Evolutionary conservation across 2,329 filamentous ascomycete species (phyloP).

Genomic region (Chaetomiaceae sp.): DNA sequence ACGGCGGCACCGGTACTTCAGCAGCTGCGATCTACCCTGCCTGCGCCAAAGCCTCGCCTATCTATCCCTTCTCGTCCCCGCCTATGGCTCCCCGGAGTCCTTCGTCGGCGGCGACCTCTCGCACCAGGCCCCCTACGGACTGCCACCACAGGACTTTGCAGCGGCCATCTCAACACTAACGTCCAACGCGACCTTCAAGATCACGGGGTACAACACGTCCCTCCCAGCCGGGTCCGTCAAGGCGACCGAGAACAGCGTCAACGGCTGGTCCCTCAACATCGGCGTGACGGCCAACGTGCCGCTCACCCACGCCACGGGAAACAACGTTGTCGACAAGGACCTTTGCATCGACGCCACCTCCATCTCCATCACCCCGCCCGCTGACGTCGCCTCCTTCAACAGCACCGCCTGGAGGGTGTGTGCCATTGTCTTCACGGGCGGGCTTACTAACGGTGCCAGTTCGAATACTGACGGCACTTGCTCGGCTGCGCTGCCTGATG

Average conservation of each 20-base stretch:
- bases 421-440: slow-evolving; percentile 15
- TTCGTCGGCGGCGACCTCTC: slow-evolving; percentile 12
- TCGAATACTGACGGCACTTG: slow-evolving; percentile 7
- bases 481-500: slow-evolving; percentile 1
- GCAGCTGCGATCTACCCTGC: neutral
- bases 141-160: slow-evolving; percentile 7
- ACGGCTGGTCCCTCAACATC: slow-evolving; percentile 13
- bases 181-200: slow-evolving; percentile 8
- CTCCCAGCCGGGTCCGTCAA: slow-evolving; percentile 7
- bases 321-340: neutral
- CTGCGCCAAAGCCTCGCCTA: slow-evolving; percentile 1
- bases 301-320: slow-evolving; percentile 1
- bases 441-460: neutral
- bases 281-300: slow-evolving; percentile 13
- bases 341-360: slow-evolving; percentile 9
- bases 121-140: slow-evolving; percentile 8
- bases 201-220: slow-evolving; percentile 16
- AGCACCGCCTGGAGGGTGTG: slow-evolving; percentile 13
- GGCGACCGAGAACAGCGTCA: neutral
- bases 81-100: neutral
- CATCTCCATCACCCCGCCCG: slow-evolving; percentile 13
- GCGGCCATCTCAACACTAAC: neutral
- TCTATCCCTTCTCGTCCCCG: slow-evolving; percentile 4
- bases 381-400: neutral
- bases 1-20: neutral